These are phyloP conservation scores for Zalaria obscura DNA, from an alignment of 2,329 filamentous ascomycete genomes.

Conservation along the genomic window DNA sequence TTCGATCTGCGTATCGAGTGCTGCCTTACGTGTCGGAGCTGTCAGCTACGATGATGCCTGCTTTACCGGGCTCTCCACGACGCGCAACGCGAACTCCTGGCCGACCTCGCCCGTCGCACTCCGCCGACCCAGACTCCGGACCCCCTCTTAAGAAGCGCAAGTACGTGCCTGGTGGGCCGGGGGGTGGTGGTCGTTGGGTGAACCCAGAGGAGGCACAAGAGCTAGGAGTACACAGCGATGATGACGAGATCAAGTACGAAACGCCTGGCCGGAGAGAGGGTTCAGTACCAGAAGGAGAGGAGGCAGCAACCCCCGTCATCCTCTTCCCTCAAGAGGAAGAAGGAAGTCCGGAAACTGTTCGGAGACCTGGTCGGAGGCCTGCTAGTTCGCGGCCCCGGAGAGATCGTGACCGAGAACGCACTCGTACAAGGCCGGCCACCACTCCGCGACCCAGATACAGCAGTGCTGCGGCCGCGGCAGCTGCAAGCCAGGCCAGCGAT, in stretches of 20 bases:
- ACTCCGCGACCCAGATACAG: slow-evolving; percentile 55
- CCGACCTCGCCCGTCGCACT: slow-evolving; percentile 12
- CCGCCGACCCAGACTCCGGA: slow-evolving; percentile 22
- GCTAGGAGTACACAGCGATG: slow-evolving; percentile 1
- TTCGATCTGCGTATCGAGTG: background rate
- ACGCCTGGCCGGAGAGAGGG: background rate
- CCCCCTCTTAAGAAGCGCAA: slow-evolving; percentile 30
- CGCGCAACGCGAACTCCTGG: slow-evolving; percentile 15
- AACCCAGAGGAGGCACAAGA: slow-evolving; percentile 43
- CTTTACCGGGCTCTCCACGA: slow-evolving; percentile 4
- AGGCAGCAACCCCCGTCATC: slow-evolving; percentile 3
- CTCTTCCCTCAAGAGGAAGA: background rate
- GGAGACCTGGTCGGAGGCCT: too few relatives aligned
- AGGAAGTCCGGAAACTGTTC: background rate
- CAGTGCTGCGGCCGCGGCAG: slow-evolving; percentile 77
- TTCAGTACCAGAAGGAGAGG: slow-evolving; percentile 9
- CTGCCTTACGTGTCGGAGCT: background rate
- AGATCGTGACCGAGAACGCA: slow-evolving; percentile 28
- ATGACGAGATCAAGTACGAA: background rate
- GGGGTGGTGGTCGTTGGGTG: slow-evolving; percentile 72
- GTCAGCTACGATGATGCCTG: background rate
- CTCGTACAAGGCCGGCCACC: slow-evolving; percentile 23
- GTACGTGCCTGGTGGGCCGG: slow-evolving; percentile 77
- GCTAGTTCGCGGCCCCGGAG: slow-evolving; percentile 3
- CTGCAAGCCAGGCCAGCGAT: slow-evolving; percentile 78